Base-by-base conservation (phyloP, 805 yeast species). In the Ogataea pilisensis region DNA sequence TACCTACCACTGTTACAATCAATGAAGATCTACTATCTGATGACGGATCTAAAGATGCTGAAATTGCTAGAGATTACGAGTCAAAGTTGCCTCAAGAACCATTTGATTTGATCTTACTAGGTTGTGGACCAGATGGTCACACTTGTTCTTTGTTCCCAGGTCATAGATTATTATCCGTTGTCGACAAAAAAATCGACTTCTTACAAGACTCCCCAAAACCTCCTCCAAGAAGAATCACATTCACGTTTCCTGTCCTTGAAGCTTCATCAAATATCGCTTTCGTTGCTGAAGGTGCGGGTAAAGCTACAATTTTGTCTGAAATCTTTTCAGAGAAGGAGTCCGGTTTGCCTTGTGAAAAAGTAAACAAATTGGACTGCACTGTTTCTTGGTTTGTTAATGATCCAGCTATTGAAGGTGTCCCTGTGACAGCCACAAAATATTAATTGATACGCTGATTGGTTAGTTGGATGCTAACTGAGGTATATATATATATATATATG, bases 61-160 rank as follows among this genome's bases (percentile, higher is more conserved):
- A 65, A 32, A 76, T 85, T 51, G 89, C 95, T 4, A 49, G 57
- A 14, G 81, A 75, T 35, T 89, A 89, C 61, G 82, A 75, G 48
- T 45, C 68, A 1, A 65, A 69, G 32, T 63, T 89, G 38, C 87
- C 91, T 14, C 12, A 29, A 8, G 57, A 52, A 18, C 56, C 62
- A 7, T 55, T 81, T 22, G 95, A 89, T 62, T 66, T 88, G 52
- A 67, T 89, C 18, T 66, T 88, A 41, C 71, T 89, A 48, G 97
- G 97, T 18, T 85, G 93, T 61, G 97, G 97, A 7, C 96, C 96
- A 27, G 97, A 89, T 57, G 97, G 96, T 29, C 97, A 89, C 63
- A 89, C 96, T 5, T 86, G 95, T 66, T 89, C 96, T 1, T 69
- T 89, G 48, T 89, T 89, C 76, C 96, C 96, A 11, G 89, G 83